These are phyloP conservation scores for Neopestalotiopsis sp. DNA, from an alignment of 2,329 filamentous ascomycete species.

Conservation along the genomic window DNA sequence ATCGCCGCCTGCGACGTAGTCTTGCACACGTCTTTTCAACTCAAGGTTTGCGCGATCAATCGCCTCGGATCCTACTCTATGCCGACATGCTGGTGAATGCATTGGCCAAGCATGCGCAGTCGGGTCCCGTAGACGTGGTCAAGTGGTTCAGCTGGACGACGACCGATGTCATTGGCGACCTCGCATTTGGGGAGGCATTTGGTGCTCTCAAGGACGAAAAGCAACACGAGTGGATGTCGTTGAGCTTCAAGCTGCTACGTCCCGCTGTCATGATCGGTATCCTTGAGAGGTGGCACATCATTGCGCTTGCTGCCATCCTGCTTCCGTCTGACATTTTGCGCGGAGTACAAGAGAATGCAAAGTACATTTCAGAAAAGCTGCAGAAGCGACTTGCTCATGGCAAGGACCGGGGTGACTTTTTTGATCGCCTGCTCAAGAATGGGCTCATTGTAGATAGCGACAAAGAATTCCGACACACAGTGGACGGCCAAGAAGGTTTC, in stretches of 20 bases:
- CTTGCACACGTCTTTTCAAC: slow-evolving; percentile 22
- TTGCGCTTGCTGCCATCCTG: neutral
- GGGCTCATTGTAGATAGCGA: neutral
- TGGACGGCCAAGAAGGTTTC: slow-evolving; percentile 17
- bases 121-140: slow-evolving; percentile 21
- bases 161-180: slow-evolving; percentile 24
- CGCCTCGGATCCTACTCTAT: slow-evolving; percentile 10
- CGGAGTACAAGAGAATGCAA: neutral
- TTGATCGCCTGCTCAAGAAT: slow-evolving; percentile 8
- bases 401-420: slow-evolving; percentile 14
- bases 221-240: slow-evolving; percentile 19
- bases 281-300: slow-evolving; percentile 16
- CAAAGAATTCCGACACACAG: neutral
- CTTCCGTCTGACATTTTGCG: neutral
- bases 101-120: slow-evolving; percentile 5
- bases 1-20: slow-evolving; percentile 22
- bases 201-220: slow-evolving; percentile 18
- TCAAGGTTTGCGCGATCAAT: slow-evolving; percentile 20
- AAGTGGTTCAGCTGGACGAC: slow-evolving; percentile 23
- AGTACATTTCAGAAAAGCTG: slow-evolving; percentile 5
- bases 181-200: slow-evolving; percentile 24
- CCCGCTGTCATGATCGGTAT: slow-evolving; percentile 15
- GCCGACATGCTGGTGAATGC: slow-evolving; percentile 14
- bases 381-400: neutral
- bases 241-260: slow-evolving; percentile 15